Base-by-base conservation (phyloP, 139 green algal genomes). In the Volvox africanus region DNA sequence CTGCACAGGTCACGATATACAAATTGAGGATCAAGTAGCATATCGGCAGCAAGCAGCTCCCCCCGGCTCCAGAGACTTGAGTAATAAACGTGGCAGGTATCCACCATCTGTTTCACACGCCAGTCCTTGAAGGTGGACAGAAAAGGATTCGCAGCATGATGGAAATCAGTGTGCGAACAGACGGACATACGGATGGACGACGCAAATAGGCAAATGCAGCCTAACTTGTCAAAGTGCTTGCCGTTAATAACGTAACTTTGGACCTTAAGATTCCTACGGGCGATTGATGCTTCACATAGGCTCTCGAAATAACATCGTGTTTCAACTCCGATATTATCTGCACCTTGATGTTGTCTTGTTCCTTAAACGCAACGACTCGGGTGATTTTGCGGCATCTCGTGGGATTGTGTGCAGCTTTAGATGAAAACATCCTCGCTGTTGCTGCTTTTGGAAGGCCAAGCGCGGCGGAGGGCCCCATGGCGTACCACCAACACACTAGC, bases 71-170 rank as follows among this genome's bases (percentile, higher is more conserved):
- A 93, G 12, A 93, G 2, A 6, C 79, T 77, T 13, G 33, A 32
- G 61, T 91, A 91, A 61, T 93, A 91, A n/a, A 32, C 26, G 32
- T 71, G 67, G 71, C 91, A 93, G 50, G 81, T 80, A 32, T 86
- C 81, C 0, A 89, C 86, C 91, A 93, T 93, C 19, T 93, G 65
- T 37, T 88, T 82, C 22, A 92, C 87, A 0, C 91, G 77, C 91
- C 91, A 92, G 91, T 93, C 91, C 75, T 93, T 55, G 9, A 5
- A 55, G 44, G 44, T 55, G 44, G 44, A 9, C 5, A 55, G 9
- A 55, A 55, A 9, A 9, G 9, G 44, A 55, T 14, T 55, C 44
- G 44, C 44, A 9, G 44, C 44, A 55, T 5, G 44, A 55, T 55
- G 44, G 44, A 55, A 9, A 55, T 55, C 44, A 55, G 44, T 55